Evolutionary conservation across 1,139 yeast species (phyloP).

Genomic region (Kodamaea sp.): DNA sequence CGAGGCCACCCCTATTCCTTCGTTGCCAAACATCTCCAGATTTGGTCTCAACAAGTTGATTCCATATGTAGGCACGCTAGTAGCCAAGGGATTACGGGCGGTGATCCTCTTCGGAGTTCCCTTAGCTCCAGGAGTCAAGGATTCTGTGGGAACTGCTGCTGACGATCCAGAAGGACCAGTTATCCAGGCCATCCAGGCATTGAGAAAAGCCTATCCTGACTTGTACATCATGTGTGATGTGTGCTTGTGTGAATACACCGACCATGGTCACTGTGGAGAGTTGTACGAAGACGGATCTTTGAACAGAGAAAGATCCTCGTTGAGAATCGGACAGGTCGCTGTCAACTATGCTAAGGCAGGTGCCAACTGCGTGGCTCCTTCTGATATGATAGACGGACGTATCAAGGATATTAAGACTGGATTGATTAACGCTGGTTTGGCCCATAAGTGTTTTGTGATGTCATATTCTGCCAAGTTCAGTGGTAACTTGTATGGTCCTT

Average conservation of each 20-base stretch:
- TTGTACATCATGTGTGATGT: conserved; percentile 91
- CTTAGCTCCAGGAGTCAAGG: conserved; percentile 71
- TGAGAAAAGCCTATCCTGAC: conserved; percentile 70
- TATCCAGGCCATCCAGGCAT: conserved; percentile 68
- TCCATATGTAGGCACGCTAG: conserved; percentile 68
- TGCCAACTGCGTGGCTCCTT: conserved; percentile 94
- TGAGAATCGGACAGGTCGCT: conserved; percentile 90
- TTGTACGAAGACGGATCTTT: conserved; percentile 83
- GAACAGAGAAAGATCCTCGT: conserved; percentile 72
- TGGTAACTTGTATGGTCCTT: conserved; percentile 93
- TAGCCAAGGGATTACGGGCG: conserved; percentile 78
- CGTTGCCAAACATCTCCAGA: conserved; percentile 86
- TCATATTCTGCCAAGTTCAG: conserved; percentile 93
- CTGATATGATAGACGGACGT: conserved; percentile 98
- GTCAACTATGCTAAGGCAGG: conserved; percentile 96
- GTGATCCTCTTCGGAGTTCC: conserved; percentile 95
- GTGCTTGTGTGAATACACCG: conserved; percentile 93
- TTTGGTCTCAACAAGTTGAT: conserved; percentile 80
- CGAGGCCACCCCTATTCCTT: conserved; percentile 70
- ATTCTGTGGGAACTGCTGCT: conserved; percentile 82
- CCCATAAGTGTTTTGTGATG: conserved; percentile 87
- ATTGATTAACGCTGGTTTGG: conserved; percentile 76
- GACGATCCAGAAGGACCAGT: conserved; percentile 98
- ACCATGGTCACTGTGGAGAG: conserved; percentile 96
- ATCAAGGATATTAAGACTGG: conserved; percentile 86